Base-by-base conservation (phyloP, 352 stramenopile species). In the Nothophytophthora sp. region DNA sequence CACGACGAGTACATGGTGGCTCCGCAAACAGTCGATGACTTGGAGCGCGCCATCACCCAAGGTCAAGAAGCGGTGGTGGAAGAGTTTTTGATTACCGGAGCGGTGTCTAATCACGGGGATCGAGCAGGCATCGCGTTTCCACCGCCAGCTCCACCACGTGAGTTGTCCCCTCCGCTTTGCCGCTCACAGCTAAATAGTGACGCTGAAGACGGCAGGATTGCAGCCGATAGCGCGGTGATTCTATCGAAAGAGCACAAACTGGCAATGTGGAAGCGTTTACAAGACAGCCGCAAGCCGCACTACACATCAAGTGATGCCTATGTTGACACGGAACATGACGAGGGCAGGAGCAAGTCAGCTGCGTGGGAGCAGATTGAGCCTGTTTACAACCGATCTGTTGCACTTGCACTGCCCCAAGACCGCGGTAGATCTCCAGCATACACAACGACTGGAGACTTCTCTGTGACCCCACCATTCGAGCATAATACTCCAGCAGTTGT, bases 211-310 rank as follows among this genome's bases (percentile, higher is more conserved):
- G n/a, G n/a, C 4, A 34, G 30, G 43, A 42, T 1, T 24, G 15
- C 22, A 28, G 8, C 20, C 20, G 48, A 54, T 23, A 58, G 42
- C n/a, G 15, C 48, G 13, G 23, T 43, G 7, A 36, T 41, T 16
- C 44, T 87, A 10, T 79, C 73, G 1, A 79, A 79, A 39, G 61
- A 75, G 15, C 70, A 37, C 54, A 90, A 88, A 29, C 60, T 88
- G 47, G 64, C 85, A 50, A 69, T 88, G 29, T 88, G 79, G 76
- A 86, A 86, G 57, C 71, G 67, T 1, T 73, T 85, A 42, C 69
- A 74, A 32, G 64, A 79, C 6, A 63, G 86, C 16, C 73, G 76
- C 5, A 78, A 69, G 23, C 48, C 3, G 10, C 25, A 22, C 18
- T 29, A 49, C 28, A 16, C 16, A 43, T 9, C 19, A 69, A 36